A percentile compares a stretch with the other conserved stretches of the same genome.
Conservation (phyloP, 2,329 filamentous ascomycete genomes). For the Colletotrichum navitas region DNA sequence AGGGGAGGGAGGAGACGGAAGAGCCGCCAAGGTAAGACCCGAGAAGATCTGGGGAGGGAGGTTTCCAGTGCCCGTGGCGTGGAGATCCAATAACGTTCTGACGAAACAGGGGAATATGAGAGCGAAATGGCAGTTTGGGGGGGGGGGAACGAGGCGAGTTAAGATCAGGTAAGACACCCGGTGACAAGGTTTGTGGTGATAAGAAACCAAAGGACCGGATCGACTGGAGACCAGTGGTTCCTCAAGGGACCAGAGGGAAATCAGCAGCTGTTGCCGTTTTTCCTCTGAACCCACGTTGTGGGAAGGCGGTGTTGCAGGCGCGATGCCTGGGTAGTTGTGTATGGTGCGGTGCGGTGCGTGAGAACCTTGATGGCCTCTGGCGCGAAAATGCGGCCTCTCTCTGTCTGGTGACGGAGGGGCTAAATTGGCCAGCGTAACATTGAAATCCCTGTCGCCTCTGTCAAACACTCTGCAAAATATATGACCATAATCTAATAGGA, state of each 20-base stretch:
- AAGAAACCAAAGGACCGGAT: not conserved
- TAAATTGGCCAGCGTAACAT: constrained; percentile 38
- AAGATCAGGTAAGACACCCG: constrained; percentile 21
- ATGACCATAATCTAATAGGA: constrained; percentile 23
- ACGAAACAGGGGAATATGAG: constrained; percentile 8
- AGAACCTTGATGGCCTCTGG: constrained; percentile 41
- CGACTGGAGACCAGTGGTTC: constrained; percentile 13
- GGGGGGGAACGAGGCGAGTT: constrained; percentile 15
- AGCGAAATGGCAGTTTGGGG: constrained; percentile 12
- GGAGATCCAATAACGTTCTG: constrained; percentile 21
- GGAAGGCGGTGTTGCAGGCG: constrained; percentile 37
- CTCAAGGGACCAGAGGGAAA: constrained; percentile 18
- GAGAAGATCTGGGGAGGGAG: constrained; percentile 22
- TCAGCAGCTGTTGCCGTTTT: constrained; percentile 2
- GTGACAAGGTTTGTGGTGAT: constrained; percentile 22
- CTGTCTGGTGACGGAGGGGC: constrained; percentile 40
- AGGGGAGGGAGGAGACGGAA: not conserved
- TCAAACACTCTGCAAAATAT: constrained; percentile 27
- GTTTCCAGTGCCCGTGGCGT: constrained; percentile 1
- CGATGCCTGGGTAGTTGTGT: constrained; percentile 21
- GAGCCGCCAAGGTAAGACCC: constrained; percentile 35
- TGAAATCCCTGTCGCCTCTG: constrained; percentile 36
- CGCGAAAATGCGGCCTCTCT: constrained; percentile 40
- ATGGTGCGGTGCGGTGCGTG: constrained; percentile 24
- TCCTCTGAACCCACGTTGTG: constrained; percentile 16